Evolutionary conservation across 352 stramenopile species (phyloP), one percentile per base, ranked within the genome.

Genomic region (Phytophthora kernoviae): DNA sequence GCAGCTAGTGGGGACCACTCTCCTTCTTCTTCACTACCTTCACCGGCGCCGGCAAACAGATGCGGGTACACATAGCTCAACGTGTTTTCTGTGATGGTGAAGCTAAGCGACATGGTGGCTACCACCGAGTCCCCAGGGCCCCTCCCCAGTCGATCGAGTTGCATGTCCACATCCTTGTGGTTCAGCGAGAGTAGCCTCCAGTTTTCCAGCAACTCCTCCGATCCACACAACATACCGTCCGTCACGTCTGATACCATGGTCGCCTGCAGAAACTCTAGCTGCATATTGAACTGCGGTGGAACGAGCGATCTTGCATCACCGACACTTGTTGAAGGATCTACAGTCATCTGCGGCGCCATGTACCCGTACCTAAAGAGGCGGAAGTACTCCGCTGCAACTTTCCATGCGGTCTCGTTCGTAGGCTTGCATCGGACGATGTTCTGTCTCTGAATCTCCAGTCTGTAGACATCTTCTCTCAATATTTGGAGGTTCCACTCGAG

Each of bases 171-270:
- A 14, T 43, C 37, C 37, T 43, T 17, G 15, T 43, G 37, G 37
- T 43, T 9, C 6, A 43, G 37, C 37, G 37, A 43, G 15, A 47
- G 49, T 21, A 43, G 37, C 15, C 37, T 18, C 36, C 49, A 56
- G 22, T 40, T 40, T 14, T 56, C 15, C 17, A 56, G 15, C 4
- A 56, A 10, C 21, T 36, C 22, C 0, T 56, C 49, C 15, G 43
- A 36, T 1, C 49, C 49, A 3, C 22, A 56, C 15, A 56, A 40
- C 1, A 8, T 17, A 9, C 49, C 49, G 20, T 56, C 49, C 34
- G 49, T 56, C 22, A 56, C 49, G 11, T 56, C 49, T 14, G 36
- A 17, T 15, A 24, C 5, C 49, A 56, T 56, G 5, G 49, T 47
- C 8, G 20, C 14, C 15, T 22, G 8, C 22, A 56, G 14, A 24